Percentiles rank a stretch among this genome's conserved stretches.
These are phyloP conservation scores for Paecilomyces variotii DNA, from an alignment of 2,329 filamentous ascomycete genomes.

Conservation along the genomic window DNA sequence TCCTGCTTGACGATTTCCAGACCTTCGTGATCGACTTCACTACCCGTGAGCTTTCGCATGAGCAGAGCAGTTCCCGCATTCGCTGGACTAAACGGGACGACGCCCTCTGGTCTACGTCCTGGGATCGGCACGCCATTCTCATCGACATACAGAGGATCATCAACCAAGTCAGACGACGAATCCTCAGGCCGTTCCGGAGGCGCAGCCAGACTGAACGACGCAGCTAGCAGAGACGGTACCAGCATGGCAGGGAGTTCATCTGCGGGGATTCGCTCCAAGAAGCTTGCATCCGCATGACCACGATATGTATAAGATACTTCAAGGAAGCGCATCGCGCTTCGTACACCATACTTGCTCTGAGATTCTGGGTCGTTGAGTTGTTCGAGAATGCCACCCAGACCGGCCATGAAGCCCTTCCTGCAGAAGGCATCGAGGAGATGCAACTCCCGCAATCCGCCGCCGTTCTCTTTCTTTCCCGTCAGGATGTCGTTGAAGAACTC, in stretches of 20 bases:
- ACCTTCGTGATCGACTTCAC: not conserved
- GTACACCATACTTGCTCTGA: not conserved
- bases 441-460: conserved; percentile 30
- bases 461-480: conserved; percentile 10
- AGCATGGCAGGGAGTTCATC: conserved; percentile 28
- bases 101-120: conserved; percentile 4
- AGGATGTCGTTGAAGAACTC: conserved; percentile 26
- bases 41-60: conserved; percentile 4
- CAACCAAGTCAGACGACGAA: conserved; percentile 10
- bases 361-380: conserved; percentile 2
- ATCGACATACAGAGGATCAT: conserved; percentile 11
- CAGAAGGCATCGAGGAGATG: conserved; percentile 44
- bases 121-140: conserved; percentile 6
- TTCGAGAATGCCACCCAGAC: conserved; percentile 16
- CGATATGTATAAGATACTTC: conserved; percentile 42
- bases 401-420: conserved; percentile 32
- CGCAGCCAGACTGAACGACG: conserved; percentile 27
- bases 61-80: conserved; percentile 3
- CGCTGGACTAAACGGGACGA: conserved; percentile 2
- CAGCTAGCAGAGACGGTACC: conserved; percentile 29
- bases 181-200: conserved; percentile 20
- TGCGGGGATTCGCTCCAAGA: conserved; percentile 33
- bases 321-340: conserved; percentile 34
- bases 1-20: not conserved
- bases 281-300: conserved; percentile 35